A percentile compares a stretch with the other conserved stretches of the same genome.
Conservation (phyloP, 352 stramenopile genomes). For the Phytophthora syringae region DNA sequence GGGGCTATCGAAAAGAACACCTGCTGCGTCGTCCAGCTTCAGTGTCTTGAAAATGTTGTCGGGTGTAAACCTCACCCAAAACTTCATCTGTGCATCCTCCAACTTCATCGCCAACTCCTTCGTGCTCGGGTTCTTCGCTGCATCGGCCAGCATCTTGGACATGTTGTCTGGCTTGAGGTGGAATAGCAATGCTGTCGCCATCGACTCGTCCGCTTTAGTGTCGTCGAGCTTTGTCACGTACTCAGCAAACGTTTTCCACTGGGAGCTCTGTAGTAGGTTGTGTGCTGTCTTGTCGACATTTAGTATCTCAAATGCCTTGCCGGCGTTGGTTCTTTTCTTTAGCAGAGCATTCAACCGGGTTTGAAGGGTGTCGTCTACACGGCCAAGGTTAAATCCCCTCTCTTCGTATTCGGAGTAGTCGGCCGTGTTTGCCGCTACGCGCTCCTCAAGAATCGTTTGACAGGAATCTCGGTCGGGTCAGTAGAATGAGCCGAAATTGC, state of each 20-base stretch:
- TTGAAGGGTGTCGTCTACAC: neutral
- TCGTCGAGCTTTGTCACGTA: neutral
- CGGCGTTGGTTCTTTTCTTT: neutral
- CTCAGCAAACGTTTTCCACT: neutral
- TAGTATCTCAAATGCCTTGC: neutral
- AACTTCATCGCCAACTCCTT: neutral
- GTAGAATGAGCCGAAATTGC: neutral
- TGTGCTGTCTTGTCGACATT: neutral
- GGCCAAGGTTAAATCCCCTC: neutral
- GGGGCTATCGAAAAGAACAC: conserved; percentile 4
- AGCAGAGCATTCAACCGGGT: neutral
- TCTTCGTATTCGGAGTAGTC: neutral
- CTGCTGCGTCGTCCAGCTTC: neutral
- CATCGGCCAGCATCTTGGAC: neutral
- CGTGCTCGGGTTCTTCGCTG: conserved; percentile 3
- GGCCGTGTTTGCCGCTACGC: neutral
- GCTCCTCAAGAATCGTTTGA: neutral
- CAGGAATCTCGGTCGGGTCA: neutral
- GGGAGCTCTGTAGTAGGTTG: neutral
- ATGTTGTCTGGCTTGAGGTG: neutral
- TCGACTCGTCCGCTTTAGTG: neutral
- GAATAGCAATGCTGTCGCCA: neutral
- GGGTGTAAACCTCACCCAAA: neutral
- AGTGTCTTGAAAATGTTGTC: conserved; percentile 1
- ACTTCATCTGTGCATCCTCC: neutral